Evolutionary conservation across 2,329 filamentous ascomycete genomes (phyloP), one percentile per base, ranked within the genome.

Genomic region (Capronia americana): DNA sequence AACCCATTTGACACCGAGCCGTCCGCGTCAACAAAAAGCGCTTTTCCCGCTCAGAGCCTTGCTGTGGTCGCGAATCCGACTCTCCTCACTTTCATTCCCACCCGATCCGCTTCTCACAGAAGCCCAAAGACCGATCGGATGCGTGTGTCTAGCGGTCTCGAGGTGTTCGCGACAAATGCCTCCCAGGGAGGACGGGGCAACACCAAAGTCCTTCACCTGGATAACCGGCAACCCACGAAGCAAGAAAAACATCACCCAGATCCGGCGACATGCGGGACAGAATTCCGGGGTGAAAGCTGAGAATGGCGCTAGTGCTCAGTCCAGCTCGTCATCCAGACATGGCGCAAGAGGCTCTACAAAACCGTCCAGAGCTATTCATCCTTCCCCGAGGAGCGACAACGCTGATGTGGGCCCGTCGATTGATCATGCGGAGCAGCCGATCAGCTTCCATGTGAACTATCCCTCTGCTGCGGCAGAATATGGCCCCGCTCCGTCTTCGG

Each of bases 161-260:
- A 63, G 66, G 62, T 65, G 46, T 63, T 46, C 60, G 57, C 66
- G 62, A 54, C 66, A 57, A 64, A 68, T 68, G 66, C 66, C 66
- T 68, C 62, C 66, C 54, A 63, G 51, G 57, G 62, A 66, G 59
- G 63, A 60, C 57, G 60, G 59, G 34, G 46, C 63, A 56, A 26
- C 53, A 61, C 60, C 58, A 17, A 60, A 61, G 50, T 51, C 66
- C 7, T 68, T 68, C 38, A 66, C 63, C 30, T 68, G 54, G 46
- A 68, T 68, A 23, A 65, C 59, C 23, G 66, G 66, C 24, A 57
- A 68, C 53, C 66, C 63, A 57, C 63, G 66, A 20, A 68, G 66
- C 63, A 65, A 57, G 60, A 50, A 66, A 50, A 68, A 68, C 28
- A 46, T 65, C 28, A 63, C 66, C 17, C 66, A 68, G 60, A 68